phyloP scores from a whole-genome alignment of 2,329 filamentous ascomycete genomes.

The Juglanconis juglandina region DNA sequence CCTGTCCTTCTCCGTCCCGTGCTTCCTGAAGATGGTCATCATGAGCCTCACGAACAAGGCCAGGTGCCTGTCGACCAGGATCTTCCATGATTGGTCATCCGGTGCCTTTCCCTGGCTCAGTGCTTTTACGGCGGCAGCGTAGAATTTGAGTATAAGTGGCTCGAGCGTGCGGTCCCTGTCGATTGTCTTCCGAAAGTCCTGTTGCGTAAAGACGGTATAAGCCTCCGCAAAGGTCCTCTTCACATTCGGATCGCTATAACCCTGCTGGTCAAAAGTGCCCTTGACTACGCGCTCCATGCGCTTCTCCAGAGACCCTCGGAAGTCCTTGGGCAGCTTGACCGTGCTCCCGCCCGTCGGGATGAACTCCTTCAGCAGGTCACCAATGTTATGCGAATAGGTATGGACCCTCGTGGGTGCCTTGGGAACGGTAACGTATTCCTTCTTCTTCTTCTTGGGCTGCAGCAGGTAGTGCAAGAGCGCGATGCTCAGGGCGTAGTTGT shows the following conservation, averaged over 20 bases:
- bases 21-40: constrained; percentile 72
- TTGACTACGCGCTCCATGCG: constrained; percentile 76
- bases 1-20: constrained; percentile 80
- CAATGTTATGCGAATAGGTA: constrained; percentile 62
- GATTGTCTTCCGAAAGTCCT: constrained; percentile 82
- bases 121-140: constrained; percentile 89
- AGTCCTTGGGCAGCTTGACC: constrained; percentile 57
- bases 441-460: constrained; percentile 83
- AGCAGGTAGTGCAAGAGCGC: constrained; percentile 92
- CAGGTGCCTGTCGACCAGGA: constrained; percentile 88
- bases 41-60: constrained; percentile 90
- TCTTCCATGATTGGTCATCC: constrained; percentile 85
- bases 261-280: constrained; percentile 78
- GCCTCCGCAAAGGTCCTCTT: constrained; percentile 94
- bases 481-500: constrained; percentile 83
- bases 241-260: constrained; percentile 85
- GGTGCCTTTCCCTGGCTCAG: constrained; percentile 67
- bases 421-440: constrained; percentile 73
- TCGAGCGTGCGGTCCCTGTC: constrained; percentile 93
- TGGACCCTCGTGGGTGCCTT: constrained; percentile 60
- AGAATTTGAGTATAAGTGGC: constrained; percentile 92
- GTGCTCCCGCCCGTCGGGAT: constrained; percentile 35
- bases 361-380: constrained; percentile 88
- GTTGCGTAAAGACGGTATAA: constrained; percentile 87
- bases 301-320: constrained; percentile 57